Percentiles rank a stretch among this genome's conserved stretches.
Conservation (phyloP, 2,329 filamentous ascomycete species). For the Remersonia thermophila region DNA sequence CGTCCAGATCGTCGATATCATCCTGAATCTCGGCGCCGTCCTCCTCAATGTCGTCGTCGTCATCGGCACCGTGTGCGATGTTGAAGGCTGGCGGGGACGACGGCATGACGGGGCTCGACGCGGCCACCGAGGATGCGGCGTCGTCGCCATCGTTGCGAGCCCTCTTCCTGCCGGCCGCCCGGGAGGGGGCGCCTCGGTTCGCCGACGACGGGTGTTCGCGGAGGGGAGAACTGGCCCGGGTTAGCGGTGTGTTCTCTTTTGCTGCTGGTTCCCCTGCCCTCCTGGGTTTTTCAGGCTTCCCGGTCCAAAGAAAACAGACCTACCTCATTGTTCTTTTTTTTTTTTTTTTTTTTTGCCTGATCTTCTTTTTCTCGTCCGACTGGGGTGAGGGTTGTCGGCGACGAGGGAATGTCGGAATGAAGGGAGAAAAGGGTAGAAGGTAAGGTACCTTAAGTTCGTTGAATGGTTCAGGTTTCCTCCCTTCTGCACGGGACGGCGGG, state of each 20-base stretch:
- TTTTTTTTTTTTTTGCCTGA: too few species aligned
- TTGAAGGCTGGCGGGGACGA: constrained; percentile 52
- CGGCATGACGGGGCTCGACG: constrained; percentile 50
- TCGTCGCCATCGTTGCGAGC: constrained; percentile 40
- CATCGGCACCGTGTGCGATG: constrained; percentile 55
- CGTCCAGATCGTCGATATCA: constrained; percentile 65
- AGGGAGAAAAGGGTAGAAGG: constrained; percentile 6
- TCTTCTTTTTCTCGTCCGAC: too few species aligned
- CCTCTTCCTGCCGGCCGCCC: constrained; percentile 40
- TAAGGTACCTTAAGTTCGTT: too few species aligned
- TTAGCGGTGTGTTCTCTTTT: too few species aligned
- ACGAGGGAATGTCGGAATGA: neutral
- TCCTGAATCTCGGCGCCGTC: constrained; percentile 62
- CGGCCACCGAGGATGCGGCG: constrained; percentile 37
- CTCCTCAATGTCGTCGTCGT: constrained; percentile 60
- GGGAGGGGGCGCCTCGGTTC: constrained; percentile 54
- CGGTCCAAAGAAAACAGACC: constrained; percentile 4
- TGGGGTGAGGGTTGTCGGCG: constrained; percentile 5
- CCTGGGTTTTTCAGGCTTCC: neutral
- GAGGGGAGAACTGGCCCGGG: constrained; percentile 57
- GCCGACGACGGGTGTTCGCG: constrained; percentile 70
- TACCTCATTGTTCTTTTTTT: constrained; percentile 18
- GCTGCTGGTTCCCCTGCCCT: too few species aligned
- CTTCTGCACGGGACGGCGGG: constrained; percentile 2
- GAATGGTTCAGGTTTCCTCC: too few species aligned